phyloP scores from a whole-genome alignment of 352 stramenopile species.

The Phytophthora sp. region DNA sequence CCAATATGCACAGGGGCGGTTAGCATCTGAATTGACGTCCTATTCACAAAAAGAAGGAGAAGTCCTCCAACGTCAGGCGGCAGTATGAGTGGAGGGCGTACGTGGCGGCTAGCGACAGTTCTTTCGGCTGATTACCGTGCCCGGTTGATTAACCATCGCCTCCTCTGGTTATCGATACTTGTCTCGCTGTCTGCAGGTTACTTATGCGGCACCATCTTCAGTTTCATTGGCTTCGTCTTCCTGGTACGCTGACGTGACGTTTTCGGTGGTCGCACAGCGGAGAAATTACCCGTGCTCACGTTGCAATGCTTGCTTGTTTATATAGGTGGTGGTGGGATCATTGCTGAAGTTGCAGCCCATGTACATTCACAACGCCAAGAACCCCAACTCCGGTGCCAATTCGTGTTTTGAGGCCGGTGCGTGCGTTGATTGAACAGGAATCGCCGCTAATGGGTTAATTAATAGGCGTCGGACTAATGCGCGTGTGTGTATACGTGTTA shows the following conservation, averaged over 20 bases:
- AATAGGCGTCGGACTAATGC: neutral
- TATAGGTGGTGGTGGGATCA: slow-evolving; percentile 68
- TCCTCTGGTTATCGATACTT: slow-evolving; percentile 1
- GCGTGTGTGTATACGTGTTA: no score
- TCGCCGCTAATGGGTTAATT: neutral
- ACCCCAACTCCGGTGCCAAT: slow-evolving; percentile 71
- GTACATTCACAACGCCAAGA: slow-evolving; percentile 78
- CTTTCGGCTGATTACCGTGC: neutral
- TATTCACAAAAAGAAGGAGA: slow-evolving; percentile 21
- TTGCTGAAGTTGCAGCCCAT: slow-evolving; percentile 78
- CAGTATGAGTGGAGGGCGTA: slow-evolving; percentile 36
- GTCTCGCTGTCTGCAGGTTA: slow-evolving; percentile 45
- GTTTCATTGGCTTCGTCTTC: slow-evolving; percentile 81
- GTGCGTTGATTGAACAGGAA: slow-evolving; percentile 7
- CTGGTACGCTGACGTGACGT: slow-evolving; percentile 44
- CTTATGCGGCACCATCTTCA: slow-evolving; percentile 80
- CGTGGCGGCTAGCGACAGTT: slow-evolving; percentile 1
- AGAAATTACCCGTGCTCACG: neutral
- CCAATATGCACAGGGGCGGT: slow-evolving; percentile 21
- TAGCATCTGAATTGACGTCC: slow-evolving; percentile 19
- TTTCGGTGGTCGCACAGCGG: slow-evolving; percentile 13
- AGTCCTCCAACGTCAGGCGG: slow-evolving; percentile 5
- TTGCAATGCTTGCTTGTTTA: slow-evolving; percentile 5
- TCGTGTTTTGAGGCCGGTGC: slow-evolving; percentile 81
- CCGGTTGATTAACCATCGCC: neutral